These are phyloP conservation scores for Paramecium caudatum DNA, from an alignment of 73 alveolate genomes.

Conservation along the genomic window DNA sequence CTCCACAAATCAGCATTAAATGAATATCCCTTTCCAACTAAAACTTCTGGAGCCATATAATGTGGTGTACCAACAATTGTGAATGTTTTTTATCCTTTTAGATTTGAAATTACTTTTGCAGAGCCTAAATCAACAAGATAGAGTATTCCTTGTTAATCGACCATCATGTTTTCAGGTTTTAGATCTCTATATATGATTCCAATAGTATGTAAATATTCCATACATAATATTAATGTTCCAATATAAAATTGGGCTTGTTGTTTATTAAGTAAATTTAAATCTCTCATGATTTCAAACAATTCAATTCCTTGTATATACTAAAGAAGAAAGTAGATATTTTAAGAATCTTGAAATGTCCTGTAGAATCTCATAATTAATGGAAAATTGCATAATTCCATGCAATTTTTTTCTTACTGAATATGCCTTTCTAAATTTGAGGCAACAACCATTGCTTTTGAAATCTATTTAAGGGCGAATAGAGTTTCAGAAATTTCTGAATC, in stretches of 20 bases:
- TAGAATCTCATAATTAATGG: constrained; percentile 66
- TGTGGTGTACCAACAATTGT: constrained; percentile 87
- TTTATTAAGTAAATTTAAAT: constrained; percentile 62
- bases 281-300: constrained; percentile 65
- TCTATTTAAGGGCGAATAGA: constrained; percentile 76
- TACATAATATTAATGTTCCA: constrained; percentile 50
- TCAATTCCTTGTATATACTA: constrained; percentile 71
- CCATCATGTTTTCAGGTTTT: constrained; percentile 90
- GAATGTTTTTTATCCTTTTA: constrained; percentile 77
- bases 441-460: constrained; percentile 70
- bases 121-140: constrained; percentile 88
- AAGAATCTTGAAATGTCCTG: constrained; percentile 62
- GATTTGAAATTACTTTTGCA: constrained; percentile 71
- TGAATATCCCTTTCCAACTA: constrained; percentile 84
- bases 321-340: constrained; percentile 37
- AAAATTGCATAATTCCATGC: constrained; percentile 49
- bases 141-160: constrained; percentile 81
- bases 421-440: constrained; percentile 61
- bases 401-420: constrained; percentile 52
- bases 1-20: constrained; percentile 86
- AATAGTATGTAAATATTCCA: constrained; percentile 85
- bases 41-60: constrained; percentile 89
- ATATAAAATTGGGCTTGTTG: constrained; percentile 54
- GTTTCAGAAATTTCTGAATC: constrained; percentile 60
- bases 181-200: constrained; percentile 86